Percentiles rank a stretch among this genome's conserved stretches.
phyloP scores from a whole-genome alignment of 441 rosid genomes.

The Populus hybrid region DNA sequence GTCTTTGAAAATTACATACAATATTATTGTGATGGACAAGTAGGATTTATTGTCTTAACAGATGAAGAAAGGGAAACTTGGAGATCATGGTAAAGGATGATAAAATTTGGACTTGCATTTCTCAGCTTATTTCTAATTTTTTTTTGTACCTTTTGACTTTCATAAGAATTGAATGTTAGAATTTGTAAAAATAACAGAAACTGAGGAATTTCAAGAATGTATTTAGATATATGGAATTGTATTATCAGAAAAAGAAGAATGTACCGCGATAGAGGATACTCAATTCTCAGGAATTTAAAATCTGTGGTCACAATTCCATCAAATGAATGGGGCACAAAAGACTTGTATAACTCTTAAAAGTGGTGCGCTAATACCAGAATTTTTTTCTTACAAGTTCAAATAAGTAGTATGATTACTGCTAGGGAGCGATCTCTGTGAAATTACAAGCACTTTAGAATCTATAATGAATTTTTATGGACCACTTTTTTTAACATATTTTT shows the following conservation, averaged over 20 bases:
- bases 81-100: too few relatives aligned
- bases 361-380: neutral
- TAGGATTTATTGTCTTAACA: conserved; percentile 4
- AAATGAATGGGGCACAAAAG: neutral
- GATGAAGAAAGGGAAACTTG: conserved; percentile 7
- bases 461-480: neutral
- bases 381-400: neutral
- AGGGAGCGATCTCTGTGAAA: neutral
- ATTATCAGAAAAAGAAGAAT: neutral
- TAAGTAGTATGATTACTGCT: neutral
- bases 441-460: neutral
- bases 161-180: too few relatives aligned
- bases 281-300: neutral
- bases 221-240: neutral
- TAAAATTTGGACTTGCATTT: neutral
- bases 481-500: neutral
- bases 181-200: neutral
- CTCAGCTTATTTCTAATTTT: neutral
- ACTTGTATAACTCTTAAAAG: neutral
- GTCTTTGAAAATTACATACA: neutral
- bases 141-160: too few relatives aligned
- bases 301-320: neutral
- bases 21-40: neutral
- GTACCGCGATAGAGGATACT: neutral
- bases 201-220: neutral